Conservation (phyloP, 2,329 filamentous ascomycete genomes). For the Proliferodiscus dingleyae region DNA sequence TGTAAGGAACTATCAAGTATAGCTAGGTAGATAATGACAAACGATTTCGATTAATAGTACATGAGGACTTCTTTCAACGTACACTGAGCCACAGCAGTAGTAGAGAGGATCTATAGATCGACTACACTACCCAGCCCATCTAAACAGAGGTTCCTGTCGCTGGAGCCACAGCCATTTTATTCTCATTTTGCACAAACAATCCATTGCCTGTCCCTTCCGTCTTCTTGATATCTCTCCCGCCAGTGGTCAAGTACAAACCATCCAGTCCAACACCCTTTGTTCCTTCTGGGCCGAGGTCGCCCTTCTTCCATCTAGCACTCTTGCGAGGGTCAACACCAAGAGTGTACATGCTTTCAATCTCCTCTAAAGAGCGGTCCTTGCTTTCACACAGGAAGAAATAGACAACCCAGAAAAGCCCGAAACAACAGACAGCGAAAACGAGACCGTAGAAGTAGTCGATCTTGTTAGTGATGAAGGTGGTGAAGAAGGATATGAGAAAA, state of each 20-base stretch:
- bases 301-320: slow-evolving; percentile 28
- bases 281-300: slow-evolving; percentile 15
- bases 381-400: slow-evolving; percentile 77
- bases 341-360: slow-evolving; percentile 75
- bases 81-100: too few relatives aligned
- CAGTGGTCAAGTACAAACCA: background rate
- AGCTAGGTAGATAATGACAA: too few relatives aligned
- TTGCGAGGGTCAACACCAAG: slow-evolving; percentile 41
- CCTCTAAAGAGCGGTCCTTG: slow-evolving; percentile 68
- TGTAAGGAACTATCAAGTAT: too few relatives aligned
- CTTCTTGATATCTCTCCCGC: slow-evolving; percentile 9
- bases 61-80: too few relatives aligned
- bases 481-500: slow-evolving; percentile 71
- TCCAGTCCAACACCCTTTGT: slow-evolving; percentile 1
- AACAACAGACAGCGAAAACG: slow-evolving; percentile 67
- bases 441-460: slow-evolving; percentile 65
- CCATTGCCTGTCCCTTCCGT: background rate
- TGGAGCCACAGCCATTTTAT: background rate
- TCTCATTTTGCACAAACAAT: slow-evolving; percentile 20
- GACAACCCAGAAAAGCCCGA: slow-evolving; percentile 59
- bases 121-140: too few relatives aligned
- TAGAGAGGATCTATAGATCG: too few relatives aligned
- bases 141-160: background rate
- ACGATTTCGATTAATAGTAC: too few relatives aligned
- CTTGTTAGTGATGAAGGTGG: slow-evolving; percentile 66